These are phyloP conservation scores for Mrakia gelida DNA, from an alignment of 768 basidiomycete genomes.

Conservation along the genomic window DNA sequence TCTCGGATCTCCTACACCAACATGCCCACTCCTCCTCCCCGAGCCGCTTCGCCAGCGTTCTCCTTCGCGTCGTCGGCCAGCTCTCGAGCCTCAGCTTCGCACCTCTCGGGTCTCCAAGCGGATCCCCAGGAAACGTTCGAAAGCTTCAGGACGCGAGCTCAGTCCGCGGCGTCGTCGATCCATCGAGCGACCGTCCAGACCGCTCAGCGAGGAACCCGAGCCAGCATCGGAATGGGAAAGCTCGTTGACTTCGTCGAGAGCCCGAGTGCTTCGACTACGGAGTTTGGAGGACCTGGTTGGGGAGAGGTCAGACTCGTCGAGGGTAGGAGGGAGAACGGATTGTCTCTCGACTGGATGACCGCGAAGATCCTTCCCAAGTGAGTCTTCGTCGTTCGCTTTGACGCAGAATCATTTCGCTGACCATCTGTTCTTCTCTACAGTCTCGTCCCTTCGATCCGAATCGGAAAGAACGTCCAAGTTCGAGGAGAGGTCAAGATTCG, in stretches of 20 bases:
- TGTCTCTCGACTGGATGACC: conserved; percentile 22
- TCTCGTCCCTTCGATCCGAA: conserved; percentile 18
- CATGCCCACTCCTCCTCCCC: conserved; percentile 10
- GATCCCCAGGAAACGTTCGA: not conserved
- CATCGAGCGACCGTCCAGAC: conserved; percentile 12
- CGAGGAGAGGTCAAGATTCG: conserved; percentile 3
- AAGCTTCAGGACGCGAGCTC: not conserved
- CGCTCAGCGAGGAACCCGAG: not conserved
- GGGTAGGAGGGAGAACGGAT: not conserved
- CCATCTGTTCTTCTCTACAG: not conserved
- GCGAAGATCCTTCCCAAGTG: conserved; percentile 3
- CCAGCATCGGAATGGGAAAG: conserved; percentile 1
- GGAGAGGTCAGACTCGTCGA: not conserved
- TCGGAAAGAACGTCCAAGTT: conserved; percentile 13
- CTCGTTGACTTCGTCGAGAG: conserved; percentile 16
- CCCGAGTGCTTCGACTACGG: not conserved
- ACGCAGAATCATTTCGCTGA: not conserved
- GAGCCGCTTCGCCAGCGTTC: conserved; percentile 10
- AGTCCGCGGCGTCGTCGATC: conserved; percentile 7
- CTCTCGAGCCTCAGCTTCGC: not conserved
- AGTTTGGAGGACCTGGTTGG: conserved; percentile 1
- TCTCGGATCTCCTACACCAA: not conserved
- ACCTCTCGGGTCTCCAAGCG: not conserved
- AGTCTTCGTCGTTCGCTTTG: not conserved
- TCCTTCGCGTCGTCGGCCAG: conserved; percentile 12